phyloP scores from a whole-genome alignment of 345 rosid species.

The Barbarea vulgaris region DNA sequence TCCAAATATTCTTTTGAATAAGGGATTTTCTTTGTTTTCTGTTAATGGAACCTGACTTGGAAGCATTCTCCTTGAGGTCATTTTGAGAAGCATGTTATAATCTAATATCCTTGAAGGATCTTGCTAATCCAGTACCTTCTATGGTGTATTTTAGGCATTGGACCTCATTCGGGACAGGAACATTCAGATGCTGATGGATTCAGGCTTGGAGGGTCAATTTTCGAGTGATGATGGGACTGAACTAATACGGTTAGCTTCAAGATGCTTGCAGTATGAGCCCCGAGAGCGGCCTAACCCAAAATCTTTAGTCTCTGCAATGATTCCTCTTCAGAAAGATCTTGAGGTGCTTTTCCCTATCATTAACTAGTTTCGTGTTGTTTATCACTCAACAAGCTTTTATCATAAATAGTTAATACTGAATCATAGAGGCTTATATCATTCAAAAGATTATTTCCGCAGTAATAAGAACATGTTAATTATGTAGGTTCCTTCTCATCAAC shows the following conservation, averaged over 20 bases:
- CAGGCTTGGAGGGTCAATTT: constrained; percentile 87
- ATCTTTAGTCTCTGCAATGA: constrained; percentile 63
- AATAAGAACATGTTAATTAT: constrained; percentile 15
- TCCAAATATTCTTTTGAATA: constrained; percentile 9
- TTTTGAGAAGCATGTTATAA: background rate
- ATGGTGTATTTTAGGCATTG: constrained; percentile 59
- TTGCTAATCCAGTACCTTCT: background rate
- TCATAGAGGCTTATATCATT: background rate
- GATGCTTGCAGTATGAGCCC: constrained; percentile 87
- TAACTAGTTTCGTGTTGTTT: background rate
- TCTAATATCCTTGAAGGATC: background rate
- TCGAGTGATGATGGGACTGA: constrained; percentile 80
- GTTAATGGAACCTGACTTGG: constrained; percentile 1
- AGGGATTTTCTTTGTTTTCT: background rate
- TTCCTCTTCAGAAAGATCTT: constrained; percentile 79
- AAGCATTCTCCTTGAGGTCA: background rate
- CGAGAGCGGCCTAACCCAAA: constrained; percentile 85
- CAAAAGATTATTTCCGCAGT: background rate
- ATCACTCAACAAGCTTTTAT: background rate
- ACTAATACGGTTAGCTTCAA: constrained; percentile 80
- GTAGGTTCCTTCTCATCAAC: constrained; percentile 75
- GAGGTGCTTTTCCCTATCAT: constrained; percentile 51
- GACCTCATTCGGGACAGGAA: constrained; percentile 86
- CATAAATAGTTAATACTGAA: background rate
- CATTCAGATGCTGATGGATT: constrained; percentile 78